phyloP scores from a whole-genome alignment of 1,284 basidiomycete species.

The Mycocalia duriaeana region DNA sequence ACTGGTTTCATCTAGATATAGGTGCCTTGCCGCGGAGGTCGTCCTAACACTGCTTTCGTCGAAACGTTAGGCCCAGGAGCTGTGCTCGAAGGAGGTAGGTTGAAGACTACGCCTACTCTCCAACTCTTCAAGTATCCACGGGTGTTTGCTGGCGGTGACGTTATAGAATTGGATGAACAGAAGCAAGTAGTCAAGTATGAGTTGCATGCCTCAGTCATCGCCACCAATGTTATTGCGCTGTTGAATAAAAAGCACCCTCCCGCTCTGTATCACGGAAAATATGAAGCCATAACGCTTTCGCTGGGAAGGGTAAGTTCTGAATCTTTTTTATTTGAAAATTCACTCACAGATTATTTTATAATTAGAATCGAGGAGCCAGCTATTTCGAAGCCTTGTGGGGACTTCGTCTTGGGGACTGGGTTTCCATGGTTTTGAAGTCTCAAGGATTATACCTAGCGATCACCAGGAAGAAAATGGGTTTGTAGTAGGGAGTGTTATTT shows the following conservation, averaged over 20 bases:
- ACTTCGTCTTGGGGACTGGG: conserved; percentile 24
- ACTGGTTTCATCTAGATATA: no score
- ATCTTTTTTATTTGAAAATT: conserved; percentile 1
- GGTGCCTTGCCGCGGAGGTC: conserved; percentile 47
- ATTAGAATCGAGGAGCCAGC: conserved; percentile 40
- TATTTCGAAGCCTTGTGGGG: conserved; percentile 49
- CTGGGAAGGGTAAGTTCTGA: conserved; percentile 49
- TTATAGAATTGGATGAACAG: conserved; percentile 54
- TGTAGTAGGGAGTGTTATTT: conserved; percentile 1
- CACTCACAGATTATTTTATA: not conserved
- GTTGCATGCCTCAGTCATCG: conserved; percentile 39
- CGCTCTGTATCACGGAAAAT: conserved; percentile 44
- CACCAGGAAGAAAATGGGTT: conserved; percentile 6
- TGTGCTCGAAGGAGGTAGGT: conserved; percentile 36
- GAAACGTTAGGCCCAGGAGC: conserved; percentile 35
- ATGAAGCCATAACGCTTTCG: conserved; percentile 52
- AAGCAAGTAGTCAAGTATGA: conserved; percentile 51
- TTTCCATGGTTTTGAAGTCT: conserved; percentile 21
- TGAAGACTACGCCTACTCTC: conserved; percentile 49
- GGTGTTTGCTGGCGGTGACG: conserved; percentile 63
- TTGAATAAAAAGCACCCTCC: conserved; percentile 30
- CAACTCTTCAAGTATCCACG: conserved; percentile 42
- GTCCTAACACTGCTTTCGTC: conserved; percentile 51
- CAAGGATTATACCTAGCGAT: conserved; percentile 12
- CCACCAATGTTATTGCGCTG: conserved; percentile 44